A percentile compares a stretch with the other conserved stretches of the same genome.
phyloP scores from a whole-genome alignment of 192 early-diverging fungal genomes.

The Phlyctochytrium arcticum region DNA sequence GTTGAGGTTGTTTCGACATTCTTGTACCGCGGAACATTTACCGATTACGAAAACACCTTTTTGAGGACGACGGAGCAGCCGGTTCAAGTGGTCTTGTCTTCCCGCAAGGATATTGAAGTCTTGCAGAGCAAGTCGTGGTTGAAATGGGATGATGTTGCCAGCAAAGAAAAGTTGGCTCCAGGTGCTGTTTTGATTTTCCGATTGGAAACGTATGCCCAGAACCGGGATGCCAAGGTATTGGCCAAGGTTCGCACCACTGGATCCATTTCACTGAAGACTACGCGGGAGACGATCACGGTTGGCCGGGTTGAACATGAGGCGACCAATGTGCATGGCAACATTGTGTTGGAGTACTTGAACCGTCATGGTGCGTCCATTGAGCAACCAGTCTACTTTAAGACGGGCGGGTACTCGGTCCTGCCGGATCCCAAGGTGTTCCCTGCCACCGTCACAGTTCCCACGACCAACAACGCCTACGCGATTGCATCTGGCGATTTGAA shows the following conservation, averaged over 20 bases:
- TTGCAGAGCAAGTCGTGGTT: constrained; percentile 89
- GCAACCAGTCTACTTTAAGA: constrained; percentile 76
- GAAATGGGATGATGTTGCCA: constrained; percentile 61
- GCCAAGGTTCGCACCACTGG: constrained; percentile 68
- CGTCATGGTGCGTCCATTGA: constrained; percentile 82
- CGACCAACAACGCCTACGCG: constrained; percentile 86
- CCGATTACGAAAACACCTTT: constrained; percentile 86
- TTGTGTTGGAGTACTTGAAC: constrained; percentile 84
- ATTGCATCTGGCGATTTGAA: constrained; percentile 86
- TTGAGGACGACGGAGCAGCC: constrained; percentile 79
- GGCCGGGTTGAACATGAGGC: constrained; percentile 75
- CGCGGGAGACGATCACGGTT: constrained; percentile 60
- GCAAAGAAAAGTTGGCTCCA: constrained; percentile 55
- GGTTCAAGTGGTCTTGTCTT: constrained; percentile 62
- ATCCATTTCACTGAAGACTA: constrained; percentile 42
- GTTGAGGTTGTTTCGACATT: constrained; percentile 87
- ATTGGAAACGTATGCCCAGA: constrained; percentile 64
- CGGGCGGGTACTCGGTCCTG: constrained; percentile 87
- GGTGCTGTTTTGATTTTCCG: constrained; percentile 67
- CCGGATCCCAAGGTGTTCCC: constrained; percentile 78
- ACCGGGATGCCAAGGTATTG: constrained; percentile 57
- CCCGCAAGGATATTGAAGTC: constrained; percentile 84
- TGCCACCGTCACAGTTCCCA: constrained; percentile 80
- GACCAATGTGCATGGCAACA: constrained; percentile 75
- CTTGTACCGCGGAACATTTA: constrained; percentile 87